Evolutionary conservation across 352 stramenopile genomes (phyloP).

Genomic region (Globisporangium emineosum): DNA sequence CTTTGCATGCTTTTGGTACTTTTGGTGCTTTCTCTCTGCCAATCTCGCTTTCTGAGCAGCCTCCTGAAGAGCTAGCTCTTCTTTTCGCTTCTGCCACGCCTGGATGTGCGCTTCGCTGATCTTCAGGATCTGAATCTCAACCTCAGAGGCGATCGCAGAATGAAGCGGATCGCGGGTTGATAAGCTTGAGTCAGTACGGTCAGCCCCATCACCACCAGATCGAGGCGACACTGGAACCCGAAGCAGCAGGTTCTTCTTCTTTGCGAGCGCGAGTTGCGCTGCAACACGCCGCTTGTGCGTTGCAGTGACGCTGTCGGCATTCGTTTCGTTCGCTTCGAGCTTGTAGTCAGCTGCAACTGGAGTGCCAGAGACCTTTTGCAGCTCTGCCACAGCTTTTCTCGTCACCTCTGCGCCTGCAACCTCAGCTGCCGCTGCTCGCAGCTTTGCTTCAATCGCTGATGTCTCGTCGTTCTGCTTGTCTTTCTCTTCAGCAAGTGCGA

Average conservation of each 20-base stretch:
- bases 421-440: not conserved
- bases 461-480: slow-evolving; percentile 2
- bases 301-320: not conserved
- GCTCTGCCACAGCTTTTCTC: not conserved
- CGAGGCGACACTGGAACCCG: not conserved
- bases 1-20: not conserved
- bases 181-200: not conserved
- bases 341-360: not conserved
- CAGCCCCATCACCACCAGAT: not conserved
- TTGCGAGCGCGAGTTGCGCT: slow-evolving; percentile 3
- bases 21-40: slow-evolving; percentile 3
- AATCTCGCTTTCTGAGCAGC: not conserved
- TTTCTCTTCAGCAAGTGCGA: not conserved
- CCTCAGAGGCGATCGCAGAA: slow-evolving; percentile 1
- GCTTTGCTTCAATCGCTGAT: not conserved
- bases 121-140: slow-evolving; percentile 1
- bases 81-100: slow-evolving; percentile 2
- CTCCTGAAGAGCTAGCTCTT: not conserved
- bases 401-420: not conserved
- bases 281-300: slow-evolving; percentile 4
- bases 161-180: not conserved
- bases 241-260: slow-evolving; percentile 3
- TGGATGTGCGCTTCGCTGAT: slow-evolving; percentile 7
- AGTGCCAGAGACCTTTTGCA: not conserved
- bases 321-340: not conserved